Evolutionary conservation across 1,284 basidiomycete species (phyloP).

Genomic region (Ustilago tritici): DNA sequence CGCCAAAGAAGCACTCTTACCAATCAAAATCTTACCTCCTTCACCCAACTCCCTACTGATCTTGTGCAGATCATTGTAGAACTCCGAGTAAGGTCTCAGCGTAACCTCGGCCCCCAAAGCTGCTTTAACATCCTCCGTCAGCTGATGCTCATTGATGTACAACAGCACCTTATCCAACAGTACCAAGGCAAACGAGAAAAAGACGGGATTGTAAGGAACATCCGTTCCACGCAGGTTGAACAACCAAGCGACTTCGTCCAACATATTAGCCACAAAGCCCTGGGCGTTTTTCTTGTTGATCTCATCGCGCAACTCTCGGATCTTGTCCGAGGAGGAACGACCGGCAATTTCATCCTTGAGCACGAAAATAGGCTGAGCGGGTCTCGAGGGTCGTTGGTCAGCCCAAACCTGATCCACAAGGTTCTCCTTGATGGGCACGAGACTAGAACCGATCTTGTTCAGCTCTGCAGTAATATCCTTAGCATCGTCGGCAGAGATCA

Average conservation of each 20-base stretch:
- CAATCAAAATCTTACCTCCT: slow-evolving; percentile 59
- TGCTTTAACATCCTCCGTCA: slow-evolving; percentile 75
- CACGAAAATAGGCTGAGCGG: slow-evolving; percentile 78
- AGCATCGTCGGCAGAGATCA: slow-evolving; percentile 68
- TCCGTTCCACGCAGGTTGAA: slow-evolving; percentile 94
- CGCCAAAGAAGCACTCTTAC: slow-evolving; percentile 64
- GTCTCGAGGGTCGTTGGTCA: slow-evolving; percentile 77
- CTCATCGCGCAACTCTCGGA: slow-evolving; percentile 60
- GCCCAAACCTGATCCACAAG: slow-evolving; percentile 86
- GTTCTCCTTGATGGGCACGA: slow-evolving; percentile 75
- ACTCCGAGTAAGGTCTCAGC: slow-evolving; percentile 76
- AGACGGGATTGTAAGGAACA: slow-evolving; percentile 91
- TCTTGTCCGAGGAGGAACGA: slow-evolving; percentile 58
- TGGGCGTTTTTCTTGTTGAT: slow-evolving; percentile 55
- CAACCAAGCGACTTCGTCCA: slow-evolving; percentile 74
- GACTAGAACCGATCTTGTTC: slow-evolving; percentile 37
- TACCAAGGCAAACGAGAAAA: slow-evolving; percentile 90
- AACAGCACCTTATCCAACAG: slow-evolving; percentile 77
- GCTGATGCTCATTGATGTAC: slow-evolving; percentile 79
- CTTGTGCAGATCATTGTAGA: slow-evolving; percentile 62
- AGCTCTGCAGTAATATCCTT: slow-evolving; percentile 52
- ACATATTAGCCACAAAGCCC: slow-evolving; percentile 67
- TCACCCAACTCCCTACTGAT: slow-evolving; percentile 41
- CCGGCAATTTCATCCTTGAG: slow-evolving; percentile 80
- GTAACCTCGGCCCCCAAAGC: slow-evolving; percentile 76